phyloP scores from a whole-genome alignment of 805 yeast species.

The Candida adriatica region DNA sequence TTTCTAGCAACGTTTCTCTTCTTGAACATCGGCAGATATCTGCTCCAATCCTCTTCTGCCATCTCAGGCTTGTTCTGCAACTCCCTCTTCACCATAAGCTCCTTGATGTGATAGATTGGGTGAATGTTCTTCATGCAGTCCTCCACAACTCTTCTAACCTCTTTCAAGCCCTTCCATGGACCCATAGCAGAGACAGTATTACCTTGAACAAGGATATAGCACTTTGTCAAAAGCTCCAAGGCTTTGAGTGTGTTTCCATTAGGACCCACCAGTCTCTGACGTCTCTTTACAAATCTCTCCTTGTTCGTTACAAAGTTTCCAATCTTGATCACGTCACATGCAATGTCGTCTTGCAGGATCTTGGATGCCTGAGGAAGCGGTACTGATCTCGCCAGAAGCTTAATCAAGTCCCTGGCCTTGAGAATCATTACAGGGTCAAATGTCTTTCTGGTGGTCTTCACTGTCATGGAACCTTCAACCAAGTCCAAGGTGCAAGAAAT shows the following conservation, averaged over 20 bases:
- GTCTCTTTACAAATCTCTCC: constrained; percentile 89
- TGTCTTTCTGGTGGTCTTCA: constrained; percentile 90
- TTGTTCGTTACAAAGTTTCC: constrained; percentile 85
- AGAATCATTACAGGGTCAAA: constrained; percentile 90
- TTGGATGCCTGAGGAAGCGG: constrained; percentile 96
- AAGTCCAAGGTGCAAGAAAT: constrained; percentile 81
- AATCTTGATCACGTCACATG: constrained; percentile 94
- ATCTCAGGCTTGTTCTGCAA: constrained; percentile 91
- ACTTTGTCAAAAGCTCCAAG: constrained; percentile 86
- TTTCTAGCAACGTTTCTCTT: constrained; percentile 93
- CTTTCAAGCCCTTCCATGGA: constrained; percentile 87
- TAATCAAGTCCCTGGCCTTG: constrained; percentile 92
- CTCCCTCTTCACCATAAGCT: constrained; percentile 95
- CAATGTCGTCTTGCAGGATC: constrained; percentile 83
- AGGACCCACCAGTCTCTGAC: constrained; percentile 96
- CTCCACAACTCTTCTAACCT: constrained; percentile 87
- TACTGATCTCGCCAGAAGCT: constrained; percentile 89
- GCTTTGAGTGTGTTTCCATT: constrained; percentile 96
- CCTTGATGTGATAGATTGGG: constrained; percentile 97
- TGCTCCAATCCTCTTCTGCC: constrained; percentile 93
- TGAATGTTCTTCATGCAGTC: constrained; percentile 96
- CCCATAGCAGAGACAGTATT: constrained; percentile 98
- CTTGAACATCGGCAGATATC: constrained; percentile 94
- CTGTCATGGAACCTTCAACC: constrained; percentile 97
- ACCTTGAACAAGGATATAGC: constrained; percentile 95